A percentile compares a stretch with the other conserved stretches of the same genome.
These are phyloP conservation scores for Exophiala phaeomuriformis DNA, from an alignment of 2,329 filamentous ascomycete species.

Conservation along the genomic window DNA sequence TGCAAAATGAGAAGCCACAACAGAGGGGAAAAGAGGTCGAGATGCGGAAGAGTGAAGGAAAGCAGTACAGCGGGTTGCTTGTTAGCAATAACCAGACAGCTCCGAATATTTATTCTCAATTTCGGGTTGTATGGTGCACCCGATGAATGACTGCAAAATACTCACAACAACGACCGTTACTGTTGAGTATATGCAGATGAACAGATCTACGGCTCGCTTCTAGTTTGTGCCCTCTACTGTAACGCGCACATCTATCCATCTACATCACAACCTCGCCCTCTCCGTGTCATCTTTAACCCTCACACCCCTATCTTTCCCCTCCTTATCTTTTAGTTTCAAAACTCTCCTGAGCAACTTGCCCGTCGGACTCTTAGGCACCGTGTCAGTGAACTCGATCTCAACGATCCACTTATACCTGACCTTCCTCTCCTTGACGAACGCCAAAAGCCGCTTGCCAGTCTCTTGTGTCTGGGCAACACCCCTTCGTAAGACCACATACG, in stretches of 20 bases:
- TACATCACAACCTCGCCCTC: slow-evolving; percentile 48
- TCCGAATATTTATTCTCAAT: too few relatives aligned
- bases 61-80: too few relatives aligned
- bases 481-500: slow-evolving; percentile 77
- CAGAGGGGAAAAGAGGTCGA: too few relatives aligned
- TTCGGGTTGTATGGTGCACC: too few relatives aligned
- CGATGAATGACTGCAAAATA: too few relatives aligned
- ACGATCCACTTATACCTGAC: slow-evolving; percentile 34
- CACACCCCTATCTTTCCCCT: slow-evolving; percentile 25
- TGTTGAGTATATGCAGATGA: too few relatives aligned
- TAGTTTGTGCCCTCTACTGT: neutral
- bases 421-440: slow-evolving; percentile 25
- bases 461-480: slow-evolving; percentile 53
- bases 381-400: slow-evolving; percentile 36
- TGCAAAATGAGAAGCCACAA: too few relatives aligned
- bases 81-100: too few relatives aligned
- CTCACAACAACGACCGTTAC: too few relatives aligned
- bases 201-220: neutral
- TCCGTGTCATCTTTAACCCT: slow-evolving; percentile 34
- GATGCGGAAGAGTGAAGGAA: too few relatives aligned
- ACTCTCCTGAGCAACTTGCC: slow-evolving; percentile 66
- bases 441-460: slow-evolving; percentile 50
- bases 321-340: slow-evolving; percentile 36
- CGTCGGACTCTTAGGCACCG: slow-evolving; percentile 64
- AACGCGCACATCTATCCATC: neutral